These are phyloP conservation scores for Naganishia albida DNA, from an alignment of 1,284 basidiomycete genomes.

Conservation along the genomic window DNA sequence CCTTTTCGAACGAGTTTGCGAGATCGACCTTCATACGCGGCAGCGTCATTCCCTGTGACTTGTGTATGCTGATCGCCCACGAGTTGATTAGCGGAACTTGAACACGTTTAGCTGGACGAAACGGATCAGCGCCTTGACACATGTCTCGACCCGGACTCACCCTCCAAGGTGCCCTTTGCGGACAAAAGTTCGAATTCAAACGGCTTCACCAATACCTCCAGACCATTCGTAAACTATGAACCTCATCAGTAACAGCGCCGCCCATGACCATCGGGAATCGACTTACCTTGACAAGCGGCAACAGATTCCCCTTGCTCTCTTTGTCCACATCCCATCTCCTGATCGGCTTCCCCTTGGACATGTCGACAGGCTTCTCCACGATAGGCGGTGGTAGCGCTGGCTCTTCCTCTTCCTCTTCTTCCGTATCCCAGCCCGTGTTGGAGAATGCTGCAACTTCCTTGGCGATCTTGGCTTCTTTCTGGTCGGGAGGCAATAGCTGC, in stretches of 20 bases:
- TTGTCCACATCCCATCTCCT: slow-evolving; percentile 27
- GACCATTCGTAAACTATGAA: slow-evolving; percentile 19
- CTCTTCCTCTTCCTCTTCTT: neutral
- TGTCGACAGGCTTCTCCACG: neutral
- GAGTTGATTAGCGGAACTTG: slow-evolving; percentile 73
- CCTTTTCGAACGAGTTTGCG: slow-evolving; percentile 49
- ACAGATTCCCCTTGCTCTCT: slow-evolving; percentile 18
- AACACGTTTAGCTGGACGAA: slow-evolving; percentile 14
- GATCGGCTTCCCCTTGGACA: neutral
- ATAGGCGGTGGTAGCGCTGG: neutral
- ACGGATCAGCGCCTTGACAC: neutral
- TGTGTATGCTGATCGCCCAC: slow-evolving; percentile 94
- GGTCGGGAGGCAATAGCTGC: neutral
- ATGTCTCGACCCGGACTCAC: neutral
- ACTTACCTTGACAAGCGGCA: slow-evolving; percentile 32
- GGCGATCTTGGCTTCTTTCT: slow-evolving; percentile 9
- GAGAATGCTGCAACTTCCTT: slow-evolving; percentile 17
- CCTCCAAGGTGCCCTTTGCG: slow-evolving; percentile 76
- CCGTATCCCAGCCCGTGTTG: slow-evolving; percentile 15
- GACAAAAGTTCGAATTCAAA: slow-evolving; percentile 83
- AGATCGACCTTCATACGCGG: slow-evolving; percentile 55
- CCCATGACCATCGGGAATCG: neutral
- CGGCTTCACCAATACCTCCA: slow-evolving; percentile 63
- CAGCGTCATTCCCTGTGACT: slow-evolving; percentile 51
- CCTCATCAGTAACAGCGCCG: neutral